Percentiles rank a stretch among this genome's conserved stretches.
Conservation (phyloP, 768 basidiomycete genomes). For the Phlebiopsis gigantea region DNA sequence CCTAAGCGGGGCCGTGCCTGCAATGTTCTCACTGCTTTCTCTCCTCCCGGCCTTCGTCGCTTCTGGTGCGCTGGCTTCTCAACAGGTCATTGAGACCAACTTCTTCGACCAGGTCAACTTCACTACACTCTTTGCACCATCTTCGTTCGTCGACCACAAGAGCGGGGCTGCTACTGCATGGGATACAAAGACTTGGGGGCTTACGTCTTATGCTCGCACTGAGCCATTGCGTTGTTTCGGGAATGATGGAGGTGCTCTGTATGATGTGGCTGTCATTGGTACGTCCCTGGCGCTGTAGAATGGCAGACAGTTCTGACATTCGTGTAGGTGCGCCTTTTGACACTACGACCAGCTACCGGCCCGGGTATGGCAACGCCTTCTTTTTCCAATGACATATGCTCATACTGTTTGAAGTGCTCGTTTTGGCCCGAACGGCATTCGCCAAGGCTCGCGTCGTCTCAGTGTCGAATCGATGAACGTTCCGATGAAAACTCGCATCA, state of each 20-base stretch:
- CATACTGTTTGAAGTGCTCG: slow-evolving; percentile 17
- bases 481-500: slow-evolving; percentile 23
- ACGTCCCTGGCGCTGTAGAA: background rate
- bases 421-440: slow-evolving; percentile 30
- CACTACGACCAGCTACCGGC: slow-evolving; percentile 28
- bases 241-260: slow-evolving; percentile 17
- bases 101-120: slow-evolving; percentile 1
- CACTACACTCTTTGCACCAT: background rate
- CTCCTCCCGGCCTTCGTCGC: background rate
- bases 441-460: slow-evolving; percentile 27
- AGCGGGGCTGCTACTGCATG: slow-evolving; percentile 7
- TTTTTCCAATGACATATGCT: background rate
- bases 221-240: slow-evolving; percentile 26
- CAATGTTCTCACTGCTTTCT: background rate
- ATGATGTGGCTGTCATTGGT: slow-evolving; percentile 27
- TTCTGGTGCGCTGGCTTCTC: background rate
- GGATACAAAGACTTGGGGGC: slow-evolving; percentile 19
- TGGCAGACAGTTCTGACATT: background rate
- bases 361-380: slow-evolving; percentile 26
- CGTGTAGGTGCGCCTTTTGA: slow-evolving; percentile 27
- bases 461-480: slow-evolving; percentile 27
- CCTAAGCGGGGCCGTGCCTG: no score
- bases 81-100: background rate
- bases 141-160: background rate
- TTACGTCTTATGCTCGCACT: slow-evolving; percentile 25